Percentiles rank a stretch among this genome's conserved stretches.
These are phyloP conservation scores for Schizosaccharomyces cryophilus DNA, from an alignment of 805 yeast species.

Conservation along the genomic window DNA sequence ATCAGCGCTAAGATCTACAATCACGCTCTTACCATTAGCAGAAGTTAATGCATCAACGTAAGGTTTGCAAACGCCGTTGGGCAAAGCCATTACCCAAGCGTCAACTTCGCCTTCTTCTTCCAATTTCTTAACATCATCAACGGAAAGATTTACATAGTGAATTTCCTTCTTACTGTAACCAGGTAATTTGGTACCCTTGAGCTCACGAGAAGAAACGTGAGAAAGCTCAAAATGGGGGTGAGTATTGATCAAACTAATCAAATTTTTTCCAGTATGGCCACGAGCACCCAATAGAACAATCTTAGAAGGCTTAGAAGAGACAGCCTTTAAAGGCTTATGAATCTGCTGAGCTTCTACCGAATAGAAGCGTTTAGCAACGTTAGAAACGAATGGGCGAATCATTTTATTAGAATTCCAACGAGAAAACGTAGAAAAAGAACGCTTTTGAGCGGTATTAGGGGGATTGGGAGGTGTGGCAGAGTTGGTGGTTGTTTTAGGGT, in stretches of 20 bases:
- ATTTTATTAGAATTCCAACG: not conserved
- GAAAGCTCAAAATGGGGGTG: constrained; percentile 75
- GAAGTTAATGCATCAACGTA: constrained; percentile 20
- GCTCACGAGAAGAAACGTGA: constrained; percentile 89
- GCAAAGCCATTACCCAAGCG: constrained; percentile 97
- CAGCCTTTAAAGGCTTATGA: not conserved
- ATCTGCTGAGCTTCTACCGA: not conserved
- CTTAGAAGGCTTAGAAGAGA: constrained; percentile 29
- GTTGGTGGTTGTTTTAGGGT: no score
- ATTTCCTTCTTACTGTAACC: constrained; percentile 70
- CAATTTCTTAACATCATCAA: constrained; percentile 58
- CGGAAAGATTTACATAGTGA: constrained; percentile 60
- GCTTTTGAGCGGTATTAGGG: not conserved
- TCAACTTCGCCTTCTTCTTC: constrained; percentile 64
- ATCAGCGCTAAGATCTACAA: constrained; percentile 85
- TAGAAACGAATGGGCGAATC: not conserved
- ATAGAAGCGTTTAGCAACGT: not conserved
- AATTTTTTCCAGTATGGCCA: constrained; percentile 88
- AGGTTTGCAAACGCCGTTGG: constrained; percentile 78
- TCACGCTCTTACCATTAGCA: constrained; percentile 47
- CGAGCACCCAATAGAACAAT: constrained; percentile 96
- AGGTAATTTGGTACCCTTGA: constrained; percentile 60
- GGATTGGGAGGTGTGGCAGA: not conserved
- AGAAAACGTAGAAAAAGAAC: not conserved
- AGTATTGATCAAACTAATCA: constrained; percentile 59